These are phyloP conservation scores for Rhizophora apiculata DNA, from an alignment of 345 rosid species.

Conservation along the genomic window DNA sequence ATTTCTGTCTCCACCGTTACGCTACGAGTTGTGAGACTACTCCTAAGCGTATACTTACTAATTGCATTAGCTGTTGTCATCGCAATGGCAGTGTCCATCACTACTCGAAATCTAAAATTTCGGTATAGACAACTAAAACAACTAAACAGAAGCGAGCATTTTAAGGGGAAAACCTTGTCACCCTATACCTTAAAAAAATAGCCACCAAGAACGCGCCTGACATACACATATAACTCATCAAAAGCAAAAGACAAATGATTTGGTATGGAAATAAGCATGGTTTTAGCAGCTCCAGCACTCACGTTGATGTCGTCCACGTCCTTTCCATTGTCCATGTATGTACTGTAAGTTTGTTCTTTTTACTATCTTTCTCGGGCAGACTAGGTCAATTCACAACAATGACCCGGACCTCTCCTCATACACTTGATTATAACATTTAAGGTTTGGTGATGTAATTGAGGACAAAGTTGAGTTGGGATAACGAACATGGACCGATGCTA, in stretches of 20 bases:
- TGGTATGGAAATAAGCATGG: constrained; percentile 16
- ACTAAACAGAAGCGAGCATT: too few relatives aligned
- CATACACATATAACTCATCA: background rate
- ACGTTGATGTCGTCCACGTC: constrained; percentile 30
- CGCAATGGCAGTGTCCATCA: too few relatives aligned
- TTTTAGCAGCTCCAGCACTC: constrained; percentile 19
- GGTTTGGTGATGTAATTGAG: background rate
- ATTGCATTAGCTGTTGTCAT: too few relatives aligned
- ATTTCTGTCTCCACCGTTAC: too few relatives aligned
- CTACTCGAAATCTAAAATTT: too few relatives aligned
- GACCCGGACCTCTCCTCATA: background rate
- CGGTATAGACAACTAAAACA: too few relatives aligned
- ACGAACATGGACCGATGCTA: background rate
- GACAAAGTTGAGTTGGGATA: constrained; percentile 5
- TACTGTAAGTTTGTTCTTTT: background rate
- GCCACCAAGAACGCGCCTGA: background rate
- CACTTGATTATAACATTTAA: background rate
- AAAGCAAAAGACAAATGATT: constrained; percentile 24
- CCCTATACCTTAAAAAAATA: background rate
- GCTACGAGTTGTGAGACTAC: too few relatives aligned
- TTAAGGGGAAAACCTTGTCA: background rate
- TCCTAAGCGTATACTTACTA: too few relatives aligned
- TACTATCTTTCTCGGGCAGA: background rate
- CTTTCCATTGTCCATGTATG: background rate
- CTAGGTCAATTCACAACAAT: constrained; percentile 3